These are phyloP conservation scores for Fusarium setosum DNA, from an alignment of 2,329 filamentous ascomycete species.

Conservation along the genomic window DNA sequence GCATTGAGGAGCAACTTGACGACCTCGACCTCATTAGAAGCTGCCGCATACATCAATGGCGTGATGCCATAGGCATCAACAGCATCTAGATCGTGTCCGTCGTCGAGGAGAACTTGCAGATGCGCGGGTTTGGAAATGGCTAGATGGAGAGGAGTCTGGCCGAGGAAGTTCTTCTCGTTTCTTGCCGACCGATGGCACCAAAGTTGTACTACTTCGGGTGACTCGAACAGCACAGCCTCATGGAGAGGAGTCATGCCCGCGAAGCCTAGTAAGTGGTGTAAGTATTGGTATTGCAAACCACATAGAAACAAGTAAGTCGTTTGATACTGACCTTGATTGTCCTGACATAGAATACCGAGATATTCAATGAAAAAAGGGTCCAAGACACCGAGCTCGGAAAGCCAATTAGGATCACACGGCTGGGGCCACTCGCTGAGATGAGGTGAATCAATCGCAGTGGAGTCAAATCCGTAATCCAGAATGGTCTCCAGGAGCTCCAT, in stretches of 20 bases:
- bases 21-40: neutral
- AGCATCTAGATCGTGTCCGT: neutral
- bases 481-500: neutral
- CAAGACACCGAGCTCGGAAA: too few species aligned
- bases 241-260: neutral
- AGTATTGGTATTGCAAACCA: too few species aligned
- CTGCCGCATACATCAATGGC: constrained; percentile 12
- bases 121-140: neutral
- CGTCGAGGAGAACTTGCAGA: neutral
- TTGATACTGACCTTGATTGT: neutral
- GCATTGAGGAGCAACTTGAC: neutral
- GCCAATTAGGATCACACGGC: neutral
- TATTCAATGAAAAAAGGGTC: neutral
- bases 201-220: neutral
- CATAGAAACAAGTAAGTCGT: too few species aligned
- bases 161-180: neutral
- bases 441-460: neutral
- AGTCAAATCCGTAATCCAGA: neutral
- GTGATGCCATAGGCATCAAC: neutral
- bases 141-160: neutral
- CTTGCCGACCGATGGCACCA: neutral
- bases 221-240: neutral
- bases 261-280: neutral
- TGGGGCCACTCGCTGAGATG: neutral
- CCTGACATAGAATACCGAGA: neutral